Base-by-base conservation (phyloP, 2,329 filamentous ascomycete genomes). In the Metarhizium humberi region DNA sequence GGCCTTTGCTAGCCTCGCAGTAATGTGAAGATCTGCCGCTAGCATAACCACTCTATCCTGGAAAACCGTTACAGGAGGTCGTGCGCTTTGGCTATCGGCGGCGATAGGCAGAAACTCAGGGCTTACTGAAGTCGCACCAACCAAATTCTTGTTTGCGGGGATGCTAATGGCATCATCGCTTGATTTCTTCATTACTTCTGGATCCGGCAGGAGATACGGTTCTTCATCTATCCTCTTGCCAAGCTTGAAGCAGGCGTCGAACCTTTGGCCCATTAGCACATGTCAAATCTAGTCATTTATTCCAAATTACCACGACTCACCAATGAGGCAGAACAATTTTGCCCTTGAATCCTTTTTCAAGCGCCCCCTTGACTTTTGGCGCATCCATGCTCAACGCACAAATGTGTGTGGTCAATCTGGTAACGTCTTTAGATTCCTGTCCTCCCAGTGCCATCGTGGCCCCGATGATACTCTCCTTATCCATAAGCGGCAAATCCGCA, bases 291-390 rank as follows among this genome's bases (percentile, higher is more conserved):
- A 16, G 13, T 2, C 6, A 6, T 30, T 3, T 14, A 30, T 16
- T 16, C 8, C 25, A 30, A 30, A 13, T 30, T 13, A 8, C 4
- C 7, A 48, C 16, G 11, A 60, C 76, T 64, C 73, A 91, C 90
- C 94, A 97, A 67, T 97, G 94, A 42, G 94, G 94, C 53, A 99
- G 77, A 18, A 99, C 89, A 57, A 96, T 87, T 70, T 90, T 92
- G 69, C 84, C 84, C 54, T 83, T 84, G 54, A 89, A 75, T 2
- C 79, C 80, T 69, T 86, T 95, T 8, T 78, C 74, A 47, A 76
- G 60, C 1, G 86, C 87, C 54, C 82, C 67, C 58, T 78, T 66
- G 58, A 86, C 88, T 67, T 91, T 90, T 3, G 84, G 80, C 55
- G 92, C 82, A 38, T 92, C 85, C 68, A 87, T 77, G 5, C 82